A percentile compares a stretch with the other conserved stretches of the same genome.
phyloP scores from a whole-genome alignment of 495 filamentous ascomycete species.

The Tuber indicum region DNA sequence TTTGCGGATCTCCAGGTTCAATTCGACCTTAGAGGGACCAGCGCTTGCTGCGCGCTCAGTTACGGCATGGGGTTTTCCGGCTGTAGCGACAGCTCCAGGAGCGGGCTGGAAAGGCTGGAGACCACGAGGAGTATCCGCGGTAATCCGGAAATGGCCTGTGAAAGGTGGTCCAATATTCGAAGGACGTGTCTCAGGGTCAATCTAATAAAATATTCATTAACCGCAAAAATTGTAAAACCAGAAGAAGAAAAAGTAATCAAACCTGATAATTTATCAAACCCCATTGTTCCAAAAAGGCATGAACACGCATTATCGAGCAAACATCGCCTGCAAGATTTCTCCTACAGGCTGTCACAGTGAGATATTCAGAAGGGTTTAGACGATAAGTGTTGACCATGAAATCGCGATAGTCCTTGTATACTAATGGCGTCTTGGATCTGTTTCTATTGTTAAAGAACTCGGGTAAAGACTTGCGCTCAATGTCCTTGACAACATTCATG shows the following conservation, averaged over 20 bases:
- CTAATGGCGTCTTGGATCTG: constrained; percentile 92
- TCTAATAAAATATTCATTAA: constrained; percentile 50
- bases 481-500: constrained; percentile 80
- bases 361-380: constrained; percentile 87
- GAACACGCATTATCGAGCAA: constrained; percentile 97
- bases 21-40: constrained; percentile 63
- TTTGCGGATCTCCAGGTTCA: constrained; percentile 83
- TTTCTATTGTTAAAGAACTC: constrained; percentile 98
- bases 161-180: constrained; percentile 95
- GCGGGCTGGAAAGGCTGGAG: constrained; percentile 91
- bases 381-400: constrained; percentile 99
- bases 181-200: constrained; percentile 88
- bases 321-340: constrained; percentile 95
- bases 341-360: constrained; percentile 95
- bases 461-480: constrained; percentile 85
- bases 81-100: constrained; percentile 63
- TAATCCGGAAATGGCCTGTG: constrained; percentile 91
- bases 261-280: constrained; percentile 98
- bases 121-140: constrained; percentile 89
- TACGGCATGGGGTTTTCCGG: constrained; percentile 62
- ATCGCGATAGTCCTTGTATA: constrained; percentile 97
- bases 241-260: constrained; percentile 20
- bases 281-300: constrained; percentile 98
- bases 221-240: background rate
- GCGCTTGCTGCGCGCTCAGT: constrained; percentile 72